Evolutionary conservation across 345 rosid species (phyloP).

Genomic region (Eutrema yunnanense): DNA sequence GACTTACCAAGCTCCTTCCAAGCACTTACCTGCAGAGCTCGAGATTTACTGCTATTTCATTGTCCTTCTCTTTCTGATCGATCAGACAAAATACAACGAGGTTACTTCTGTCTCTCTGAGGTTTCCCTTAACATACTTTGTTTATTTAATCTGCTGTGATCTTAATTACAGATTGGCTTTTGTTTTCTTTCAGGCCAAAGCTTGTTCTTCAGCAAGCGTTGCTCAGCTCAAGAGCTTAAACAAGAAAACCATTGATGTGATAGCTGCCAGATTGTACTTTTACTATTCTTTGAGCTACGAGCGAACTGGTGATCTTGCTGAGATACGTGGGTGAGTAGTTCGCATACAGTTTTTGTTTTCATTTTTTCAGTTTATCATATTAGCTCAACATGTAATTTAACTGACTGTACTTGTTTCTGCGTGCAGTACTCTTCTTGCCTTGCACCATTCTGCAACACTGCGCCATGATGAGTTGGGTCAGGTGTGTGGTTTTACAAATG

Average conservation of each 20-base stretch:
- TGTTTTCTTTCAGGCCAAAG: constrained; percentile 63
- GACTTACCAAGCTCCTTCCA: constrained; percentile 39
- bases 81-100: constrained; percentile 70
- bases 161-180: not conserved
- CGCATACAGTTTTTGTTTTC: not conserved
- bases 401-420: not conserved
- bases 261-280: constrained; percentile 72
- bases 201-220: constrained; percentile 77
- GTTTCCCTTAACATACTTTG: not conserved
- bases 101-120: constrained; percentile 19
- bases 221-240: constrained; percentile 59
- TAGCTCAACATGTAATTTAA: too few species aligned
- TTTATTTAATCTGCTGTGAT: not conserved
- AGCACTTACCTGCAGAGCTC: constrained; percentile 62
- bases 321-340: constrained; percentile 68
- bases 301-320: constrained; percentile 72
- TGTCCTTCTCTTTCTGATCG: constrained; percentile 68
- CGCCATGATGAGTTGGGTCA: constrained; percentile 90
- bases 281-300: constrained; percentile 80
- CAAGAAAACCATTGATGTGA: constrained; percentile 72
- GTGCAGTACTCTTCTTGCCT: constrained; percentile 63
- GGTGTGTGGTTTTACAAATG: constrained; percentile 34
- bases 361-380: too few species aligned
- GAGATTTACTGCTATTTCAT: constrained; percentile 71
- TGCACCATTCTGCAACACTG: constrained; percentile 73